A percentile compares a stretch with the other conserved stretches of the same genome.
Conservation (phyloP, 2,329 filamentous ascomycete genomes). For the Verruconis gallopava region DNA sequence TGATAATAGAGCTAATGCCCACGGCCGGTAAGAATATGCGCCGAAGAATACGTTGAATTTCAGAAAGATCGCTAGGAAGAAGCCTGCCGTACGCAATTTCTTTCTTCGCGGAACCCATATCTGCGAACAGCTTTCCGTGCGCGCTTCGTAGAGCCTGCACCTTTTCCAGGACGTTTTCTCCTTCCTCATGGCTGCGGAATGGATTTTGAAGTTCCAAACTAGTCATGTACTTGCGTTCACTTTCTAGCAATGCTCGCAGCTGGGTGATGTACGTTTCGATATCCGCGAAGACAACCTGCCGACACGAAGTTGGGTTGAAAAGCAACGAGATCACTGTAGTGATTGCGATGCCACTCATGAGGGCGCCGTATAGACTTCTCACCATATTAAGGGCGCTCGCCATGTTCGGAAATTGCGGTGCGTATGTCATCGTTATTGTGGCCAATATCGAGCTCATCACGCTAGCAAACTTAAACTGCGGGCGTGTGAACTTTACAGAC, state of each 20-base stretch:
- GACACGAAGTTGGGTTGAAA: slow-evolving; percentile 52
- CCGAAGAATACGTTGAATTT: slow-evolving; percentile 46
- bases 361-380: slow-evolving; percentile 41
- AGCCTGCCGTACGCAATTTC: slow-evolving; percentile 58
- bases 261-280: slow-evolving; percentile 44
- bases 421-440: slow-evolving; percentile 50
- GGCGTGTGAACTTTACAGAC: slow-evolving; percentile 49
- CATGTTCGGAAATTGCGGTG: slow-evolving; percentile 45
- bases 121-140: slow-evolving; percentile 51
- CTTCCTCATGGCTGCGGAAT: slow-evolving; percentile 31
- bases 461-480: slow-evolving; percentile 54
- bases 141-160: slow-evolving; percentile 42
- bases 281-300: slow-evolving; percentile 50
- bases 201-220: slow-evolving; percentile 52
- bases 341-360: slow-evolving; percentile 53
- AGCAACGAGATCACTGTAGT: slow-evolving; percentile 50
- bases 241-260: slow-evolving; percentile 43
- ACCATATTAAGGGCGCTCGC: slow-evolving; percentile 40
- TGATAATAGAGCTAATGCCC: slow-evolving; percentile 56
- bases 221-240: slow-evolving; percentile 51
- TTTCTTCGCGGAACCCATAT: slow-evolving; percentile 59
- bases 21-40: slow-evolving; percentile 52
- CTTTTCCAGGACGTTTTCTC: slow-evolving; percentile 22
- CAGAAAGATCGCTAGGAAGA: slow-evolving; percentile 49
- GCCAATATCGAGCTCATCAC: slow-evolving; percentile 57